Percentiles rank a stretch among this genome's conserved stretches.
Evolutionary conservation across 345 rosid species (phyloP).

Genomic region (Linum lewisii): DNA sequence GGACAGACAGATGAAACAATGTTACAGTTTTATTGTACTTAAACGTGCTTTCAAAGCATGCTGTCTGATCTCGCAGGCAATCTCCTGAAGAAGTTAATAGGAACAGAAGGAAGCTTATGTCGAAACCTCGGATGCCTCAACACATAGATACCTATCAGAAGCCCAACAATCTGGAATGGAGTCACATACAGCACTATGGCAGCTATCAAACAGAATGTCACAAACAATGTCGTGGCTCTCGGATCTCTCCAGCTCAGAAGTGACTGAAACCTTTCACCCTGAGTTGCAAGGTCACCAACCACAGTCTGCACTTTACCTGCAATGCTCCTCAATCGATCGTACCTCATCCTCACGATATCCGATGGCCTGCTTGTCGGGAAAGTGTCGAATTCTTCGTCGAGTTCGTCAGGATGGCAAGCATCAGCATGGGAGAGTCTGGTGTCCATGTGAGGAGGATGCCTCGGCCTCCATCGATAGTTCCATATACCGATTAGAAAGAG

Average conservation of each 20-base stretch:
- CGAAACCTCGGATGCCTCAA: slow-evolving; percentile 2
- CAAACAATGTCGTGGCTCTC: slow-evolving; percentile 1
- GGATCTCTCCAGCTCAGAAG: slow-evolving; percentile 5
- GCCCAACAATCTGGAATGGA: neutral
- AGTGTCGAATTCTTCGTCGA: slow-evolving; percentile 1
- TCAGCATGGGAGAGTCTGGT: slow-evolving; percentile 1
- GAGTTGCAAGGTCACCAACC: neutral
- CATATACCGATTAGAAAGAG: slow-evolving; percentile 1
- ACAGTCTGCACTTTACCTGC: slow-evolving; percentile 3
- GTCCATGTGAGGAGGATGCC: slow-evolving; percentile 5
- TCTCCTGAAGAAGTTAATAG: slow-evolving; percentile 5
- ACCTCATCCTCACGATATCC: slow-evolving; percentile 2
- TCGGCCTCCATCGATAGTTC: slow-evolving; percentile 6
- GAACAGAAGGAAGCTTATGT: slow-evolving; percentile 2
- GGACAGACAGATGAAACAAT: too few relatives aligned
- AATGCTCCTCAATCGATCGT: slow-evolving; percentile 1
- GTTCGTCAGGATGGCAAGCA: slow-evolving; percentile 3
- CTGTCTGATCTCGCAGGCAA: slow-evolving; percentile 4
- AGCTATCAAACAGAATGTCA: slow-evolving; percentile 5
- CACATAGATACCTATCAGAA: slow-evolving; percentile 1
- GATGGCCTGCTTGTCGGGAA: slow-evolving; percentile 1
- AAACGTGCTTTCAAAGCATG: slow-evolving; percentile 6
- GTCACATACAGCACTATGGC: slow-evolving; percentile 2
- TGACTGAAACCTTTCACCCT: slow-evolving; percentile 3
- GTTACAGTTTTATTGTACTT: too few relatives aligned